Conservation (phyloP, 164 flowering plant genomes). For the Sedum album region DNA sequence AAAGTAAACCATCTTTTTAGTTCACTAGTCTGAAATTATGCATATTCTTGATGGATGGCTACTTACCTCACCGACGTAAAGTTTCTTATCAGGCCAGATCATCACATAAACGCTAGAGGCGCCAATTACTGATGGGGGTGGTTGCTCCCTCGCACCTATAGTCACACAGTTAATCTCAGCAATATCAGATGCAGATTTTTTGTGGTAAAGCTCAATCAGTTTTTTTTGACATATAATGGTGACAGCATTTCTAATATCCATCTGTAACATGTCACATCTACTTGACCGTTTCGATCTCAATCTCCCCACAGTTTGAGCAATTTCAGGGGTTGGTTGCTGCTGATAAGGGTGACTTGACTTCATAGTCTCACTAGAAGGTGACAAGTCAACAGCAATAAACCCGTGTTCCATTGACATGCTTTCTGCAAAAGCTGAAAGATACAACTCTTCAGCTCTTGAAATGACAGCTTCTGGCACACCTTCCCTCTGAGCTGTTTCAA, state of each 20-base stretch:
- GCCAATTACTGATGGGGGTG: constrained; percentile 89
- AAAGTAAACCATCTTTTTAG: no score
- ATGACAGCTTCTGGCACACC: constrained; percentile 72
- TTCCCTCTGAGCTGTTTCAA: constrained; percentile 88
- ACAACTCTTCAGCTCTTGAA: constrained; percentile 73
- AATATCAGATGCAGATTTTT: constrained; percentile 25
- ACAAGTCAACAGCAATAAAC: constrained; percentile 6
- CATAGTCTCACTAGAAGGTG: background rate
- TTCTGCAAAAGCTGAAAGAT: constrained; percentile 35
- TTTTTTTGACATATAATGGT: constrained; percentile 45
- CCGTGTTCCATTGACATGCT: constrained; percentile 14
- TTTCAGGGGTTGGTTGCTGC: background rate
- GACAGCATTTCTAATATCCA: constrained; percentile 44
- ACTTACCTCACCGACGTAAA: constrained; percentile 86
- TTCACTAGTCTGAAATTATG: no score
- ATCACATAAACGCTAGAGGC: constrained; percentile 81
- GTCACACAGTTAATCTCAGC: constrained; percentile 39
- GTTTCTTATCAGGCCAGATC: constrained; percentile 59
- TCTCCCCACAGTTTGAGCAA: constrained; percentile 4
- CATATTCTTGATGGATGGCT: background rate
- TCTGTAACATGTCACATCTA: constrained; percentile 19
- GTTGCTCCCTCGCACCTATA: constrained; percentile 59
- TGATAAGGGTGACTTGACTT: background rate
- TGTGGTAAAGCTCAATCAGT: constrained; percentile 40
- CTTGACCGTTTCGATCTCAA: constrained; percentile 12